Conservation (phyloP, 768 basidiomycete genomes). For the Lyophyllum decastes region DNA sequence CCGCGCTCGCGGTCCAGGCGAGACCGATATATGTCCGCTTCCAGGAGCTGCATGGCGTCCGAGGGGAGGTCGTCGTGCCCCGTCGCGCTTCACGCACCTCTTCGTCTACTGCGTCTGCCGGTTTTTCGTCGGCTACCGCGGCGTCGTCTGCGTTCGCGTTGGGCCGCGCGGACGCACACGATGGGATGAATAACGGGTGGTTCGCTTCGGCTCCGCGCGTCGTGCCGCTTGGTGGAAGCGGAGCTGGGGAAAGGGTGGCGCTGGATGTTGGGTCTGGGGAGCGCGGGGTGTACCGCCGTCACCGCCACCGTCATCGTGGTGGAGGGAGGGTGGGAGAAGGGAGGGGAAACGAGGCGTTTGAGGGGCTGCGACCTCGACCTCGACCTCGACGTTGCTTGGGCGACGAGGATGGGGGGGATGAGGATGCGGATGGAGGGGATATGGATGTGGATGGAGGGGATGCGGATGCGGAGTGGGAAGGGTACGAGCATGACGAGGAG, state of each 20-base stretch:
- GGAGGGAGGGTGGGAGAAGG: background rate
- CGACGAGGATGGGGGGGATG: background rate
- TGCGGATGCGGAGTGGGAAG: background rate
- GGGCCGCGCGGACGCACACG: background rate
- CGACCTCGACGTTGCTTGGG: too few species aligned
- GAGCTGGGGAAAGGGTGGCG: background rate
- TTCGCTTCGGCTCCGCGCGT: background rate
- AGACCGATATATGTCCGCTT: slow-evolving; percentile 48
- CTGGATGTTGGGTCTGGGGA: background rate
- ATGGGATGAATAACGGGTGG: slow-evolving; percentile 17
- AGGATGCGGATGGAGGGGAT: slow-evolving; percentile 7
- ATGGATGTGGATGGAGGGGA: slow-evolving; percentile 30
- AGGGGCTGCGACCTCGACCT: too few species aligned
- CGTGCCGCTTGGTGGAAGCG: background rate
- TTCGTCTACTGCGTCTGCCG: background rate
- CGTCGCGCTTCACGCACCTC: background rate
- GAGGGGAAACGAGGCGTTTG: background rate
- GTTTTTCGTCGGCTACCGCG: too few species aligned
- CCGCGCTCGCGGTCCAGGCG: background rate
- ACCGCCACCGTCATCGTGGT: background rate
- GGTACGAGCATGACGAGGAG: slow-evolving; percentile 2
- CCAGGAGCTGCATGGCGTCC: slow-evolving; percentile 48
- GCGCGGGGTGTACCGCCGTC: background rate
- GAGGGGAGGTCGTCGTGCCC: slow-evolving; percentile 15
- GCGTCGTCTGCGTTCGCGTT: slow-evolving; percentile 6